Percentiles rank a stretch among this genome's conserved stretches.
phyloP scores from a whole-genome alignment of 805 yeast genomes.

The Lipomyces orientalis region DNA sequence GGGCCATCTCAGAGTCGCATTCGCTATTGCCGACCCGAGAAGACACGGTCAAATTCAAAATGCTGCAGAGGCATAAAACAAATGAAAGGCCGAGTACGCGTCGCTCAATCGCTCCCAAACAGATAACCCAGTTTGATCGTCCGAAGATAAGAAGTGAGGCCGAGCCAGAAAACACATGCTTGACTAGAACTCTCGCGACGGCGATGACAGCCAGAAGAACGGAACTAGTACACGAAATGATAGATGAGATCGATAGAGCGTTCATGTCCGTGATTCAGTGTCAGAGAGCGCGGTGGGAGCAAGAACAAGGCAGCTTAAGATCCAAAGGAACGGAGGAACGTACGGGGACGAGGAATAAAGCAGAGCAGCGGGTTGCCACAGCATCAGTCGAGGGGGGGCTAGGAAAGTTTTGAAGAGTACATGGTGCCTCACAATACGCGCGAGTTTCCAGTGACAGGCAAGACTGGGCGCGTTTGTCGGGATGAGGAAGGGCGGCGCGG shows the following conservation, averaged over 20 bases:
- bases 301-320: not conserved
- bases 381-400: not conserved
- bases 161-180: constrained; percentile 3
- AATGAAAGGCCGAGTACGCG: constrained; percentile 24
- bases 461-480: not conserved
- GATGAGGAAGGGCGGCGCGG: not conserved
- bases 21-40: constrained; percentile 12
- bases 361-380: not conserved
- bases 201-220: constrained; percentile 10
- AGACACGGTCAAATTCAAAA: constrained; percentile 21
- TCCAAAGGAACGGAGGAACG: not conserved
- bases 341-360: not conserved
- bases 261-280: not conserved
- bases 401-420: not conserved
- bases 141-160: not conserved
- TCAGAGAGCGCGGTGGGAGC: not conserved
- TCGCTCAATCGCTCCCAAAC: constrained; percentile 27
- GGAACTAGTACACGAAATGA: constrained; percentile 17
- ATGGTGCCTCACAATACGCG: not conserved
- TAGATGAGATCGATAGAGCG: constrained; percentile 17
- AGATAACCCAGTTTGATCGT: constrained; percentile 7
- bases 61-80: not conserved
- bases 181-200: constrained; percentile 15
- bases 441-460: not conserved
- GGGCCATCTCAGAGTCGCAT: constrained; percentile 10